Conservation (phyloP, 257 asterid genomes). For the Nicotiana undulata region DNA sequence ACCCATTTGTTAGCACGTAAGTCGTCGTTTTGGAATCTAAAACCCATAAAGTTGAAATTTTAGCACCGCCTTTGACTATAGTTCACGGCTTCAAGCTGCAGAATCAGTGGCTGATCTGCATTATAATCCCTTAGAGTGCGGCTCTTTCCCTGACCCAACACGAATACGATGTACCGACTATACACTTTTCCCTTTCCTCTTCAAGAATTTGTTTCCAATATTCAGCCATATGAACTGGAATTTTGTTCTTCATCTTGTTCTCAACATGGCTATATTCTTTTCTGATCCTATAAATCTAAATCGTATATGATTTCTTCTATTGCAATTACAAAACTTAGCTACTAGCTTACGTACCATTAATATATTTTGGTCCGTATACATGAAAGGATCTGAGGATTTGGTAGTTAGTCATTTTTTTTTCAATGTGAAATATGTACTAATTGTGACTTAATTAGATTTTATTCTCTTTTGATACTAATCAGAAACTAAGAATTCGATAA, state of each 20-base stretch:
- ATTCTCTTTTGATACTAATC: not conserved
- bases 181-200: no score
- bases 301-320: not conserved
- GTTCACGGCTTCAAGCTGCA: no score
- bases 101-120: rapidly evolving
- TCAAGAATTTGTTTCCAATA: not conserved
- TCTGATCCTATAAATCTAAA: not conserved
- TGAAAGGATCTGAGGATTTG: not conserved
- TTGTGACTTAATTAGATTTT: not conserved
- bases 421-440: not conserved
- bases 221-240: not conserved
- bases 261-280: constrained; percentile 1
- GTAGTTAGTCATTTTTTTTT: not conserved
- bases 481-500: not conserved
- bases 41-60: no score
- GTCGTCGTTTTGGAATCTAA: no score
- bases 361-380: not conserved
- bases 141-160: no score
- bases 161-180: no score
- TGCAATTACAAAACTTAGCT: not conserved
- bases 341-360: not conserved
- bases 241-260: not conserved
- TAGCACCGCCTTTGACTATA: no score
- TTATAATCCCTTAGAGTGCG: no score
- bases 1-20: no score